phyloP scores from a whole-genome alignment of 768 basidiomycete species.

The Gymnopilus dilepis region DNA sequence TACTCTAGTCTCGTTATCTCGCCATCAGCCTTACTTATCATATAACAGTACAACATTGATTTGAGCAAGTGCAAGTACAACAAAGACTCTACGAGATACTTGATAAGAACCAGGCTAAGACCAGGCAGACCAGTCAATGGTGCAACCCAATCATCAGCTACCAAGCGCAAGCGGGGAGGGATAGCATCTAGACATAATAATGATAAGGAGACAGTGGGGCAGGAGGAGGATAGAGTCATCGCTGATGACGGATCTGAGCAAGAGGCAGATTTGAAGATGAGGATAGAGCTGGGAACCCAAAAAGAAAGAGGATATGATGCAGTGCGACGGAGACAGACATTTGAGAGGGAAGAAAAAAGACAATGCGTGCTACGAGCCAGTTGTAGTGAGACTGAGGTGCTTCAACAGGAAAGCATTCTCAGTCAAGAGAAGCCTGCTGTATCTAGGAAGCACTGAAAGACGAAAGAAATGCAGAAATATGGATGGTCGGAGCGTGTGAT shows the following conservation, averaged over 20 bases:
- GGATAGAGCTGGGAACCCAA: neutral
- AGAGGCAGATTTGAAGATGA: neutral
- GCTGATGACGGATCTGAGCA: neutral
- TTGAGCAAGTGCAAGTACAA: neutral
- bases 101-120: neutral
- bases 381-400: neutral
- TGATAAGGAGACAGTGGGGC: neutral
- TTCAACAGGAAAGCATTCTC: neutral
- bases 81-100: neutral
- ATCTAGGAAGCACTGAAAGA: neutral
- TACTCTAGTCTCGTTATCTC: neutral
- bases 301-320: neutral
- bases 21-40: neutral
- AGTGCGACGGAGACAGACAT: neutral
- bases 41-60: neutral
- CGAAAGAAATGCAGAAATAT: neutral
- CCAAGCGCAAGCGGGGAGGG: neutral
- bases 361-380: neutral
- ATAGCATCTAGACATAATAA: conserved; percentile 3
- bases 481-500: neutral
- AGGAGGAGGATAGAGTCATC: neutral
- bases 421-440: neutral
- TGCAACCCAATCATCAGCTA: neutral
- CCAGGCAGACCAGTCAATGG: neutral
- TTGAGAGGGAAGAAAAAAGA: neutral